Evolutionary conservation across 805 yeast species (phyloP).

Genomic region (Kodamaea kaohsiungensis): DNA sequence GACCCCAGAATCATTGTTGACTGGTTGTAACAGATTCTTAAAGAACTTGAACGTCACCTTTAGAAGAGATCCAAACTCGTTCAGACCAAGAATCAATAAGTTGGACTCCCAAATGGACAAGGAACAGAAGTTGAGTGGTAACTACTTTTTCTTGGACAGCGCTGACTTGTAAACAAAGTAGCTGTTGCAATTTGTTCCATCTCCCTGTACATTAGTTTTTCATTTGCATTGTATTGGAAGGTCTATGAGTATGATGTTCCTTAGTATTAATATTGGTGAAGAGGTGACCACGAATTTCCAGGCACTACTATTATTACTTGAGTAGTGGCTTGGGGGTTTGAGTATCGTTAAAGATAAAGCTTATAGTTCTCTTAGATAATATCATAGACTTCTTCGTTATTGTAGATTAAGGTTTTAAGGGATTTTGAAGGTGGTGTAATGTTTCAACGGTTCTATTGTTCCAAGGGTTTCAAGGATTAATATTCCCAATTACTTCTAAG

Average conservation of each 20-base stretch:
- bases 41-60: slow-evolving; percentile 96
- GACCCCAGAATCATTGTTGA: slow-evolving; percentile 87
- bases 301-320: neutral
- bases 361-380: neutral
- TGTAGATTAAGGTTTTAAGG: neutral
- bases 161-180: slow-evolving; percentile 33
- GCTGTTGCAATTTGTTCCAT: slow-evolving; percentile 4
- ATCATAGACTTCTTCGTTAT: neutral
- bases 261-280: slow-evolving; percentile 3
- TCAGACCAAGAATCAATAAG: slow-evolving; percentile 98
- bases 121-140: slow-evolving; percentile 91
- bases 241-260: slow-evolving; percentile 14
- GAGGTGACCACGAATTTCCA: neutral
- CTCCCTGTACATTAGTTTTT: slow-evolving; percentile 17
- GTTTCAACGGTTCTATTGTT: no score
- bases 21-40: slow-evolving; percentile 96
- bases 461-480: no score
- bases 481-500: no score
- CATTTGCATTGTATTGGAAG: slow-evolving; percentile 14
- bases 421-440: no score
- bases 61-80: slow-evolving; percentile 98
- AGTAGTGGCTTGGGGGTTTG: neutral
- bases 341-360: neutral
- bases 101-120: slow-evolving; percentile 98
- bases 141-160: slow-evolving; percentile 92